Conservation (phyloP, 192 early-diverging fungal species). For the Coemansia sp. region DNA sequence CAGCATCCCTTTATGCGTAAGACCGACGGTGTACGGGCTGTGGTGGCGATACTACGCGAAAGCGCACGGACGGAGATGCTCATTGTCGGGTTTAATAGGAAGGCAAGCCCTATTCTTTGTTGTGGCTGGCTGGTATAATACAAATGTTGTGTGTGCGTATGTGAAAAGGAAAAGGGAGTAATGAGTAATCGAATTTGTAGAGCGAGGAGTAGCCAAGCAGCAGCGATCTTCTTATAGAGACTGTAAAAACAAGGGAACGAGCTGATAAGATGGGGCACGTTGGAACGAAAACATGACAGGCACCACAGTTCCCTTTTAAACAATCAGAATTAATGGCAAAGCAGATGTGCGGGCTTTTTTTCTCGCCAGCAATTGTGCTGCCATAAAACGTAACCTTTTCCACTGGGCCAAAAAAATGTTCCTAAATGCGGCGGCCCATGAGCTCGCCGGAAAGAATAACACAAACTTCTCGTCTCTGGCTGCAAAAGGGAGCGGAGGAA, state of each 20-base stretch:
- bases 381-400: not conserved
- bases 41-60: conserved; percentile 20
- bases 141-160: not conserved
- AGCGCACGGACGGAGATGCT: conserved; percentile 28
- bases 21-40: conserved; percentile 4
- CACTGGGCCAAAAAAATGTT: conserved; percentile 3
- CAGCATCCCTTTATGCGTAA: not conserved
- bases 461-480: not conserved
- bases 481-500: not conserved
- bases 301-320: not conserved
- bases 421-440: not conserved
- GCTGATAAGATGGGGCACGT: not conserved
- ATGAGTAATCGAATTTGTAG: not conserved
- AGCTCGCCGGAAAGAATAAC: not conserved
- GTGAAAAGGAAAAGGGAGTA: not conserved
- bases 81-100: conserved; percentile 14
- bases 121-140: not conserved
- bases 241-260: not conserved
- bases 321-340: not conserved
- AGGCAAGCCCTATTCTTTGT: not conserved
- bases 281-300: not conserved
- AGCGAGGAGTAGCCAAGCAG: not conserved
- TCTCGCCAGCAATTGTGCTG: not conserved
- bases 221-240: not conserved
- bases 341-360: conserved; percentile 1